Evolutionary conservation across 768 basidiomycete genomes (phyloP), one percentile per base, ranked within the genome.

Genomic region (Mycena olivaceomarginata): DNA sequence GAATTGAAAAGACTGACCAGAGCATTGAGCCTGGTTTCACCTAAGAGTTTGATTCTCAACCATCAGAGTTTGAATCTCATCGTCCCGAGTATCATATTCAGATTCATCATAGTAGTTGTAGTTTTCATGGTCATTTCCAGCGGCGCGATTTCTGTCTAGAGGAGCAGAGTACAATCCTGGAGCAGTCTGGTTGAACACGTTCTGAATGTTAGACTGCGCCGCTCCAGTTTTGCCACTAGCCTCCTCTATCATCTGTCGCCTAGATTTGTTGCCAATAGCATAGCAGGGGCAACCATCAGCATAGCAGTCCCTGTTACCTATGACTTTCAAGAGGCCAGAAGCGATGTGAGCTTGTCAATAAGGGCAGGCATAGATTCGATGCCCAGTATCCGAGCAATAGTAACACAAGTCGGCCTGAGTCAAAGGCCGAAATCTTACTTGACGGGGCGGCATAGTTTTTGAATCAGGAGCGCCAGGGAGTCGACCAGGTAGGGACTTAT

Each of bases 1-100:
- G 37, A 56, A 20, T 18, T 43, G 40, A 31, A 3, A 31, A 31
- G 31, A 31, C 31, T 8, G 20, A 57, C 59, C 64, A 45, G 31
- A 31, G 40, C 45, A 48, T 64, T 72, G 70, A 13, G 46, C 46
- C 45, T 63, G 25, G 20, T 64, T 43, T 9, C 31, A 4, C 9
- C 12, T 9, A 25, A 71, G 20, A 4, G 70, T 46, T 25, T 60
- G 59, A 3, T 31, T 31, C 13, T 62, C 62, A 7, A 45, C 57
- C 22, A 25, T 6, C 0, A 62, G 41, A 2, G 59, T 51, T 0
- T 13, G 43, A 0, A 71, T 71, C n/a, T 71, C 70, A 15, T 71
- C 70, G 2, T 71, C 70, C 11, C 31, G 1, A 31, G 31, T 31
- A 3, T 71, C 60, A 8, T 71, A 71, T n/a, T 60, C 70, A 12